These are phyloP conservation scores for Schwanniomyces occidentalis DNA, from an alignment of 805 yeast genomes.

Conservation along the genomic window DNA sequence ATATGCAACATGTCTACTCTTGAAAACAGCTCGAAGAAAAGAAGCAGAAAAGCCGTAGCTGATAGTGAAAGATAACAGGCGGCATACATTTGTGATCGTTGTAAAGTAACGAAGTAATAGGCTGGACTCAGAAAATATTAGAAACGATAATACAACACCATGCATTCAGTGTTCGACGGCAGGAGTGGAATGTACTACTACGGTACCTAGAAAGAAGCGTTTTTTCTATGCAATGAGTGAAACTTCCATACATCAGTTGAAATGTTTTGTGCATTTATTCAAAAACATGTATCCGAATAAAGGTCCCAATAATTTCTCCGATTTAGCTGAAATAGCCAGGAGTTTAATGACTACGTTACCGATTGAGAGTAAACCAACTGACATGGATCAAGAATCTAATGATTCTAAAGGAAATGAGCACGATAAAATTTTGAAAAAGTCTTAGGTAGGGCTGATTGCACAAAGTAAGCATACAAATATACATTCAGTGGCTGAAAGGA, in stretches of 20 bases:
- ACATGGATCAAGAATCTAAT: too few species aligned
- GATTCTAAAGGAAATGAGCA: too few species aligned
- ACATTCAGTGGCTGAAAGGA: too few species aligned
- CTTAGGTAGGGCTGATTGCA: too few species aligned
- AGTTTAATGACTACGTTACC: neutral
- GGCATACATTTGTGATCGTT: constrained; percentile 1
- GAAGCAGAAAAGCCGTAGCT: constrained; percentile 2
- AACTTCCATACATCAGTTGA: constrained; percentile 3
- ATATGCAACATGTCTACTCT: too few species aligned
- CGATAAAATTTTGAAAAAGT: too few species aligned
- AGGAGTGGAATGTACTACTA: constrained; percentile 2
- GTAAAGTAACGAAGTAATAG: constrained; percentile 1
- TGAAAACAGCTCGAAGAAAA: too few species aligned
- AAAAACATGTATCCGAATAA: neutral
- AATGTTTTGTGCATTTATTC: neutral
- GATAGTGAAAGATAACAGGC: constrained; percentile 3
- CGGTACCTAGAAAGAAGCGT: constrained; percentile 2
- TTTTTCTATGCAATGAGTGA: constrained; percentile 3
- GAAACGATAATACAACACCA: constrained; percentile 1
- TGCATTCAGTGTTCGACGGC: neutral
- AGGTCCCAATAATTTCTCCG: neutral
- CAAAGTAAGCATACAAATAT: too few species aligned
- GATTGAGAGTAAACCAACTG: too few species aligned
- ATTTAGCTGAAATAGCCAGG: neutral
- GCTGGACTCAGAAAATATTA: constrained; percentile 1